Conservation (phyloP, 2,329 filamentous ascomycete genomes). For the Grosmannia serpens region DNA sequence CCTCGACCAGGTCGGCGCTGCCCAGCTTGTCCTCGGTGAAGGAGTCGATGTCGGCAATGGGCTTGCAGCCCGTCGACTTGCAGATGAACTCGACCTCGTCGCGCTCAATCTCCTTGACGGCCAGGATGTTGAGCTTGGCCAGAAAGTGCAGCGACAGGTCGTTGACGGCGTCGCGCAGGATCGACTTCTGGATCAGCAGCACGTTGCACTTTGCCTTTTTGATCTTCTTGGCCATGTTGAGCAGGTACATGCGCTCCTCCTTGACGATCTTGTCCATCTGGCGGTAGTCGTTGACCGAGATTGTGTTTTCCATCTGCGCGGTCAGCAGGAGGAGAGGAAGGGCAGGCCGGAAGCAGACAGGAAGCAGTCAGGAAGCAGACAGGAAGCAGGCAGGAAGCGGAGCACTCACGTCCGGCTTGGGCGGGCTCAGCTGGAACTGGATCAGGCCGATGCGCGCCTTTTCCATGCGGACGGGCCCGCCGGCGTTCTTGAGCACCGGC, state of each 20-base stretch:
- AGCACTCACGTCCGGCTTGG: conserved; percentile 72
- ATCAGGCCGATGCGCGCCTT: conserved; percentile 96
- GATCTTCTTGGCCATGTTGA: conserved; percentile 99
- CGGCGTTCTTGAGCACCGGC: conserved; percentile 83
- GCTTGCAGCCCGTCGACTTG: conserved; percentile 98
- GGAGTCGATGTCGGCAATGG: conserved; percentile 94
- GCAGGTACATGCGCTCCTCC: conserved; percentile 92
- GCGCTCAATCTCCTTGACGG: conserved; percentile 94
- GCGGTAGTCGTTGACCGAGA: conserved; percentile 97
- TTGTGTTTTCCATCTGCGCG: conserved; percentile 91
- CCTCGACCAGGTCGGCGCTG: conserved; percentile 85
- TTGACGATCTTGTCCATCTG: conserved; percentile 99
- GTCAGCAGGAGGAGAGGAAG: conserved; percentile 2
- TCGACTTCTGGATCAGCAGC: conserved; percentile 95
- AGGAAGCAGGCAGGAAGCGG: not conserved
- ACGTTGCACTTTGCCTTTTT: conserved; percentile 99
- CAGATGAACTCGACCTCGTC: conserved; percentile 99
- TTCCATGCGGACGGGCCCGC: conserved; percentile 85
- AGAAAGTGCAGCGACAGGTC: conserved; percentile 96
- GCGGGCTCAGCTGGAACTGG: conserved; percentile 96
- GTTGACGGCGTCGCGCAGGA: conserved; percentile 94
- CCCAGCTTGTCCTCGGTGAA: conserved; percentile 98
- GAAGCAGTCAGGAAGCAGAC: not conserved
- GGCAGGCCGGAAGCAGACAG: not conserved
- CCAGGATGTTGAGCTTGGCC: conserved; percentile 89